These are phyloP conservation scores for Avena atlantica DNA, from an alignment of 176 grass and related monocot genomes.

Conservation along the genomic window DNA sequence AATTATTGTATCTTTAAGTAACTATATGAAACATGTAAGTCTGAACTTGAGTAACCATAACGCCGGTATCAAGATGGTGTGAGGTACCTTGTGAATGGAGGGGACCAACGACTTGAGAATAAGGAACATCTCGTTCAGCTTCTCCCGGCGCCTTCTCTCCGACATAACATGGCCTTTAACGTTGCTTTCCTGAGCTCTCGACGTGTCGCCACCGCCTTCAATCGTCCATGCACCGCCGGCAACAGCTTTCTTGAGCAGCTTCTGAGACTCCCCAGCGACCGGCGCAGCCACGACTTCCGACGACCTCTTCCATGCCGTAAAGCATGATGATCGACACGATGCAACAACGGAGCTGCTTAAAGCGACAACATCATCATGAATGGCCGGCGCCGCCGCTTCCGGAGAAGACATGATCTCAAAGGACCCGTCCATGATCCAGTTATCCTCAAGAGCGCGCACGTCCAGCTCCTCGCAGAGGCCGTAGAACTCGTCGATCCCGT, in stretches of 20 bases:
- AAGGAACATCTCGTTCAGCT: constrained; percentile 87
- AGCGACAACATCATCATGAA: background rate
- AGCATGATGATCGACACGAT: constrained; percentile 46
- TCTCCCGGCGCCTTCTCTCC: constrained; percentile 75
- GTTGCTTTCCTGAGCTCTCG: constrained; percentile 38
- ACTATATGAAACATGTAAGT: too few relatives aligned
- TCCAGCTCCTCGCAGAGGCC: constrained; percentile 52
- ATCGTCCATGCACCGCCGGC: constrained; percentile 38
- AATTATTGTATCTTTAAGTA: too few relatives aligned
- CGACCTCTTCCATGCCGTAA: constrained; percentile 52
- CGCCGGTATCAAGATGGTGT: background rate
- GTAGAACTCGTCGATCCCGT: constrained; percentile 29
- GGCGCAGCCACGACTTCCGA: background rate
- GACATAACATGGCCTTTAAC: constrained; percentile 65
- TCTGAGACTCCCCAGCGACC: constrained; percentile 54
- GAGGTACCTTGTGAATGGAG: constrained; percentile 69
- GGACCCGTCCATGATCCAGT: constrained; percentile 46
- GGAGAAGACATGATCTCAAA: constrained; percentile 37
- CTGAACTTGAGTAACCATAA: too few relatives aligned
- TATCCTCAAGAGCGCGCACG: constrained; percentile 42
- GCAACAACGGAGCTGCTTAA: background rate
- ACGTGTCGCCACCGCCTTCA: constrained; percentile 19
- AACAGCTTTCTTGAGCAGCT: constrained; percentile 76
- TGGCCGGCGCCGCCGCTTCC: background rate
- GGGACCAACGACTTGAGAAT: constrained; percentile 73